Evolutionary conservation across 2,329 filamentous ascomycete species (phyloP).

Genomic region (Elsinoe australis): DNA sequence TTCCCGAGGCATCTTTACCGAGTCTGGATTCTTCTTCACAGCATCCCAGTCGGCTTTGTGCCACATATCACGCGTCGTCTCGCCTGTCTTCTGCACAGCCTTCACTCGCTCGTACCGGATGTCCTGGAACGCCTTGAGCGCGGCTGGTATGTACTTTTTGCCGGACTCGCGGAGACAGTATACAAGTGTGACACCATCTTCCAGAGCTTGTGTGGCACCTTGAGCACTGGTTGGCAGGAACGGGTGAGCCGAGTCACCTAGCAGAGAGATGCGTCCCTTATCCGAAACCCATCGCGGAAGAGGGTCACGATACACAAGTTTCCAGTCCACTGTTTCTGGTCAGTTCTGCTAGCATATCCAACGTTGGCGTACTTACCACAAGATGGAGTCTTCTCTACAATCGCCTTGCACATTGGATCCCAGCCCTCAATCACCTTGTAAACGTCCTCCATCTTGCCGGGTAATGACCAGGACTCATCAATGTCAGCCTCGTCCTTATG

Average conservation of each 20-base stretch:
- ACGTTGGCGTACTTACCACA: slow-evolving; percentile 5
- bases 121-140: slow-evolving; percentile 19
- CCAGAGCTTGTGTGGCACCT: slow-evolving; percentile 48
- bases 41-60: slow-evolving; percentile 45
- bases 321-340: slow-evolving; percentile 41
- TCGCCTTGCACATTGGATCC: slow-evolving; percentile 41
- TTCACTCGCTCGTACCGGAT: slow-evolving; percentile 20
- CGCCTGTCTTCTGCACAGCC: slow-evolving; percentile 19
- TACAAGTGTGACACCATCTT: slow-evolving; percentile 44
- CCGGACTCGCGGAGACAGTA: slow-evolving; percentile 39
- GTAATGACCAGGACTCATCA: slow-evolving; percentile 41
- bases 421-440: slow-evolving; percentile 31
- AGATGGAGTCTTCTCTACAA: slow-evolving; percentile 34
- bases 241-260: slow-evolving; percentile 49
- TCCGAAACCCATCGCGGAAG: slow-evolving; percentile 46
- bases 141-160: slow-evolving; percentile 33
- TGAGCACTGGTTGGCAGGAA: slow-evolving; percentile 49
- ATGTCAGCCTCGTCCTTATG: slow-evolving; percentile 40
- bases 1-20: slow-evolving; percentile 41
- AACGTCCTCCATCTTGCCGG: slow-evolving; percentile 40
- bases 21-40: slow-evolving; percentile 39
- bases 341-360: neutral
- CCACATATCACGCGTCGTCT: slow-evolving; percentile 34
- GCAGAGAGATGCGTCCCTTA: slow-evolving; percentile 44
- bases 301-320: slow-evolving; percentile 49